Percentiles rank a stretch among this genome's conserved stretches.
These are phyloP conservation scores for Curvularia eragrostidis DNA, from an alignment of 2,329 filamentous ascomycete genomes.

Conservation along the genomic window DNA sequence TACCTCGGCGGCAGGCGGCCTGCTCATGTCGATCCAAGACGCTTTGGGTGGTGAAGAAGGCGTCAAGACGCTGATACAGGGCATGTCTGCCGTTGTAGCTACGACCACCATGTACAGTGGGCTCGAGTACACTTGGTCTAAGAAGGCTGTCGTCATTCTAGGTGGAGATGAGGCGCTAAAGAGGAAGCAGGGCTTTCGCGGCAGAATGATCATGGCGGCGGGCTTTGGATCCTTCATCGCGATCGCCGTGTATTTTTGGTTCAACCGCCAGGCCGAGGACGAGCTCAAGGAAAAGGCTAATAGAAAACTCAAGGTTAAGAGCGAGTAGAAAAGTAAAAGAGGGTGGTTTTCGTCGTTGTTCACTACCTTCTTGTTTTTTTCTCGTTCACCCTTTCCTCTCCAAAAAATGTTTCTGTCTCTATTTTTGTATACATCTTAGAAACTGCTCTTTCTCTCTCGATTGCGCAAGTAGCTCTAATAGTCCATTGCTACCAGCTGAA, in stretches of 20 bases:
- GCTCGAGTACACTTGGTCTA: constrained; percentile 87
- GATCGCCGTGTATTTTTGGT: constrained; percentile 46
- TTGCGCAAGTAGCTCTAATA: neutral
- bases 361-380: too few species aligned
- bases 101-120: constrained; percentile 93
- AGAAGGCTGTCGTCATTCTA: constrained; percentile 90
- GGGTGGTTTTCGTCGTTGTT: neutral
- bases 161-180: constrained; percentile 57
- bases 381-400: too few species aligned
- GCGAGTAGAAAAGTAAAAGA: neutral
- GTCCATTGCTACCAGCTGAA: neutral
- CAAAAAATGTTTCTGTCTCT: neutral
- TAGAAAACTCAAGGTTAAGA: constrained; percentile 7
- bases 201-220: constrained; percentile 56
- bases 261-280: constrained; percentile 21
- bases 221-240: constrained; percentile 55
- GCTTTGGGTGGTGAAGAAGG: constrained; percentile 40
- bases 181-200: constrained; percentile 56
- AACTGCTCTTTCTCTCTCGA: neutral
- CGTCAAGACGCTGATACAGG: constrained; percentile 45
- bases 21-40: constrained; percentile 35
- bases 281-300: constrained; percentile 16
- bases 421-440: neutral
- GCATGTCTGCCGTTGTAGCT: constrained; percentile 78
- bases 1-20: constrained; percentile 51